Evolutionary conservation across 2,329 filamentous ascomycete genomes (phyloP), one percentile per base, ranked within the genome.

Genomic region (Paecilomyces formosus): DNA sequence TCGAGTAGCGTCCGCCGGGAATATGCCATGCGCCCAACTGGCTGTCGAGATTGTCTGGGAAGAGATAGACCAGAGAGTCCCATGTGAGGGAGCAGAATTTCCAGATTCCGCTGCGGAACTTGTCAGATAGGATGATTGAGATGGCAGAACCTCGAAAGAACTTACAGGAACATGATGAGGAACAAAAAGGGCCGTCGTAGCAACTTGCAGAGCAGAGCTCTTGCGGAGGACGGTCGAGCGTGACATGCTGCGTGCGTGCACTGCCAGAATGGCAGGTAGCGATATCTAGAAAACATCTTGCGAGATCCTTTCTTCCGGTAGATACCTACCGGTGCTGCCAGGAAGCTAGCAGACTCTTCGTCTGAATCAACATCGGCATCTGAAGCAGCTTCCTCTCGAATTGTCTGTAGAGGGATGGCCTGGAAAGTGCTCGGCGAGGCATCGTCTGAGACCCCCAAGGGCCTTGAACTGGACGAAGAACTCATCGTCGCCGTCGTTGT

Each of bases 1-100:
- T 13, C 18, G 59, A 56, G 26, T 56, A 22, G 15, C 22, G 57
- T 28, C 51, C 21, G 15, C 55, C 57, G 3, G 59, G 57, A 4
- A 60, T 33, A 21, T 54, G 39, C 59, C 59, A 60, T 1, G 59
- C 59, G 33, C 56, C 59, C 13, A 58, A 51, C 11, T 24, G 53
- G 21, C 58, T 55, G 54, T 60, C 59, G 33, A 60, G 53, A 24
- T 60, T 57, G 30, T 60, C 59, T 22, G 59, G 59, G 21, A 58
- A 60, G 12, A 60, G 57, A 13, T n/a, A 24, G 24, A 58, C 57
- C 8, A 60, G 39, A 13, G 54, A 31, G 22, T 45, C 30, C 39
- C 54, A 18, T 8, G 22, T 31, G 22, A 60, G 55, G 11, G 54
- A 56, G 7, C 58, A 26, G 18, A 60, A 18, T 28, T 60, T 60